Evolutionary conservation across 768 basidiomycete genomes (phyloP).

Genomic region (Trametes maxima): DNA sequence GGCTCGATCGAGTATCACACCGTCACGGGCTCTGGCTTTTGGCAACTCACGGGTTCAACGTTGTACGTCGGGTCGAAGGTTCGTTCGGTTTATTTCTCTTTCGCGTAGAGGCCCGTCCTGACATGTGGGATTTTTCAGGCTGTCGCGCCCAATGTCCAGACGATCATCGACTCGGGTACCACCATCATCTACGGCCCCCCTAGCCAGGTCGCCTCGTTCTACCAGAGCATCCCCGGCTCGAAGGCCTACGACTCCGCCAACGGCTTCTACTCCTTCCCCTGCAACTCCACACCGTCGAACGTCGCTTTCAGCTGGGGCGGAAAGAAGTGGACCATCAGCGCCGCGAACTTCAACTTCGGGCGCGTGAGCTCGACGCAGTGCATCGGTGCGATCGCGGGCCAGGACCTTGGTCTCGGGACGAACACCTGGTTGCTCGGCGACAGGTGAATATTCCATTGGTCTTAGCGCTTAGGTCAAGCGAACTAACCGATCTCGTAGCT

Average conservation of each 20-base stretch:
- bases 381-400: conserved; percentile 29
- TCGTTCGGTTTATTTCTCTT: neutral
- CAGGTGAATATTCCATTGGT: neutral
- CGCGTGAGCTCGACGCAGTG: conserved; percentile 22
- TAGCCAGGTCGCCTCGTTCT: conserved; percentile 27
- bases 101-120: neutral
- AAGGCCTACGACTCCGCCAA: conserved; percentile 17
- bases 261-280: conserved; percentile 33
- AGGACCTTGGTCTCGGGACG: conserved; percentile 26
- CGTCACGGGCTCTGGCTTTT: conserved; percentile 31
- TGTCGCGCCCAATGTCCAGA: conserved; percentile 15
- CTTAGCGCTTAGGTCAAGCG: neutral
- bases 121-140: neutral
- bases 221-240: conserved; percentile 31
- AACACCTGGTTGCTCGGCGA: conserved; percentile 31
- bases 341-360: conserved; percentile 32
- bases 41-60: conserved; percentile 29
- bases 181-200: conserved; percentile 35
- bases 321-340: conserved; percentile 20
- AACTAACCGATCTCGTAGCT: conserved; percentile 15
- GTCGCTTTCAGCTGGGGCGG: conserved; percentile 29
- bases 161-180: conserved; percentile 36
- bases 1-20: conserved; percentile 35
- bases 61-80: conserved; percentile 15
- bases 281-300: conserved; percentile 16